Percentiles rank a stretch among this genome's conserved stretches.
These are phyloP conservation scores for Babjeviella inositovora DNA, from an alignment of 805 yeast genomes.

Conservation along the genomic window DNA sequence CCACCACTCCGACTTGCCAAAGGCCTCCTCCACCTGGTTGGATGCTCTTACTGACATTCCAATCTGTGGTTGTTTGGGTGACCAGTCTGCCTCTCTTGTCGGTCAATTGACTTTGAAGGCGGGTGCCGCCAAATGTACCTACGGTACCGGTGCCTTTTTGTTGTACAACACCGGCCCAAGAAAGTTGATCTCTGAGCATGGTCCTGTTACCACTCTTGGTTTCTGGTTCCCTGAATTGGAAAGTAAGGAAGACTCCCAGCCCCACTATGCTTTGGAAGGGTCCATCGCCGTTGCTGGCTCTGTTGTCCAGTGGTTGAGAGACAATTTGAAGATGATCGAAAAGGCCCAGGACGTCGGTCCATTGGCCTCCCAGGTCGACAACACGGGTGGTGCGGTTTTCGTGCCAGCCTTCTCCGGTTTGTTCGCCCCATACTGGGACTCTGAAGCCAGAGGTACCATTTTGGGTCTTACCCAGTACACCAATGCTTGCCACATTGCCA, in stretches of 20 bases:
- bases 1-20: conserved; percentile 26
- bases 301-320: conserved; percentile 86
- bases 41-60: conserved; percentile 50
- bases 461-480: conserved; percentile 89
- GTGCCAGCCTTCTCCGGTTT: conserved; percentile 92
- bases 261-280: conserved; percentile 87
- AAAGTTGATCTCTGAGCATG: conserved; percentile 59
- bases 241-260: conserved; percentile 23
- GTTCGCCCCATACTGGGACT: conserved; percentile 94
- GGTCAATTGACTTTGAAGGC: conserved; percentile 78
- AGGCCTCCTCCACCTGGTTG: no score
- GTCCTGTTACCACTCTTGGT: conserved; percentile 80
- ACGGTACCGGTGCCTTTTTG: conserved; percentile 91
- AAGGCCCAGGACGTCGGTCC: conserved; percentile 83
- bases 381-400: conserved; percentile 84
- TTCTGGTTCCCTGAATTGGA: conserved; percentile 72
- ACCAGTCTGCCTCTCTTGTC: conserved; percentile 84
- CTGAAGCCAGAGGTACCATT: conserved; percentile 83
- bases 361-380: conserved; percentile 64
- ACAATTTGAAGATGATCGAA: conserved; percentile 70
- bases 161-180: conserved; percentile 72
- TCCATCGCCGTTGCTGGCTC: conserved; percentile 95
- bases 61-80: conserved; percentile 83
- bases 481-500: conserved; percentile 80
- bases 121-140: conserved; percentile 89